Evolutionary conservation across 1,284 basidiomycete genomes (phyloP).

Genomic region (Stygiomarasmius scandens): DNA sequence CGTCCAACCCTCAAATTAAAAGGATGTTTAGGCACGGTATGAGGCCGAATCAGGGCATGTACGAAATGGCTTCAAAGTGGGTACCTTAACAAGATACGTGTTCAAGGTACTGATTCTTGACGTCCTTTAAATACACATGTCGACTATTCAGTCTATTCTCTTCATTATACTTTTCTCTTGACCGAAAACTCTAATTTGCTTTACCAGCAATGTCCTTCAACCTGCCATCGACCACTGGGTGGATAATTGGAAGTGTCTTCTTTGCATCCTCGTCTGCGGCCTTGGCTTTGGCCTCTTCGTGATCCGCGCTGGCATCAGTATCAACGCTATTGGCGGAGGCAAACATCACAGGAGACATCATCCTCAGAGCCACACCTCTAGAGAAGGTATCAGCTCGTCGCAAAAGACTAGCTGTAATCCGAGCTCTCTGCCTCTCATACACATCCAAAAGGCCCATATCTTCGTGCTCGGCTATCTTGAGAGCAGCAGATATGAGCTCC

Average conservation of each 20-base stretch:
- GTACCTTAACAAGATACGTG: too few species aligned
- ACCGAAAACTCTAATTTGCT: too few species aligned
- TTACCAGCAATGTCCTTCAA: slow-evolving; percentile 14
- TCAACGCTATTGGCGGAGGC: neutral
- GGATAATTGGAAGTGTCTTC: slow-evolving; percentile 19
- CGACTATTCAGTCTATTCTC: too few species aligned
- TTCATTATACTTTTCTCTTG: too few species aligned
- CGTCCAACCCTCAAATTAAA: too few species aligned
- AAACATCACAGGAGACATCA: neutral
- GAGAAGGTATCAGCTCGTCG: neutral
- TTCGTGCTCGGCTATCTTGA: slow-evolving; percentile 15
- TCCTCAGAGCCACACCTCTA: neutral
- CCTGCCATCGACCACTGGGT: slow-evolving; percentile 20
- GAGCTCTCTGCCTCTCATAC: slow-evolving; percentile 14
- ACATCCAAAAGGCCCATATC: slow-evolving; percentile 20
- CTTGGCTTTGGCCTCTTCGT: slow-evolving; percentile 6
- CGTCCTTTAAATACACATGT: too few species aligned
- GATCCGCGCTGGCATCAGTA: neutral
- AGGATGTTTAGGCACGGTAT: too few species aligned
- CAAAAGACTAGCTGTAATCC: neutral
- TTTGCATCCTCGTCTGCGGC: slow-evolving; percentile 18
- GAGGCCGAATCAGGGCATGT: too few species aligned
- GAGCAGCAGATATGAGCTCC: slow-evolving; percentile 13
- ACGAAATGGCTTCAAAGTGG: too few species aligned
- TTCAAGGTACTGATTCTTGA: too few species aligned